A percentile compares a stretch with the other conserved stretches of the same genome.
Conservation (phyloP, 1,284 basidiomycete species). For the Trichosporon sp. region DNA sequence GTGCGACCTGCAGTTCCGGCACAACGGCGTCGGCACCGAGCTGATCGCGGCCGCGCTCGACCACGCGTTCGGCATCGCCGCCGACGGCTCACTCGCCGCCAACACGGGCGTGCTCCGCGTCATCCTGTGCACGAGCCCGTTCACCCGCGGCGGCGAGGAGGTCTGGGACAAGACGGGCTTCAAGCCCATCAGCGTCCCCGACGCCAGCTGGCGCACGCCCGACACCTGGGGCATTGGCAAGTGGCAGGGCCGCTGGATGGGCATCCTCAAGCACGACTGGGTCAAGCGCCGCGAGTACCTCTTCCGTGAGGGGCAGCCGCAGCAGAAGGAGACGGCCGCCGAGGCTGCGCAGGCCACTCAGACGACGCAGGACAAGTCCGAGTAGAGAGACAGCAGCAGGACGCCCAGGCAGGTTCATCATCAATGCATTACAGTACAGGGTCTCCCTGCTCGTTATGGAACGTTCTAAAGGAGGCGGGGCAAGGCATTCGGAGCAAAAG, state of each 20-base stretch:
- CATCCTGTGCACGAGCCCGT: slow-evolving; percentile 56
- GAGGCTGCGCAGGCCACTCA: not conserved
- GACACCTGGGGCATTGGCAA: slow-evolving; percentile 14
- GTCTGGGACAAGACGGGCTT: slow-evolving; percentile 58
- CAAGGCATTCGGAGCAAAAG: not conserved
- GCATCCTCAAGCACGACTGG: slow-evolving; percentile 9
- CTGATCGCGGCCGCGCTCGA: slow-evolving; percentile 59
- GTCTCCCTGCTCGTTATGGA: slow-evolving; percentile 1
- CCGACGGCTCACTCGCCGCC: not conserved
- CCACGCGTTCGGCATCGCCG: slow-evolving; percentile 54
- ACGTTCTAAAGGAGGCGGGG: not conserved
- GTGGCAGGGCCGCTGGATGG: slow-evolving; percentile 22
- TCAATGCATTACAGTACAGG: slow-evolving; percentile 6
- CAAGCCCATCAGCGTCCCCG: slow-evolving; percentile 1
- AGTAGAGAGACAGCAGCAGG: not conserved
- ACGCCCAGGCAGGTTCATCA: not conserved
- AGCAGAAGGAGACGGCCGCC: not conserved
- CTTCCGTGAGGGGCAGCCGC: slow-evolving; percentile 4
- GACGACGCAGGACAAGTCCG: not conserved
- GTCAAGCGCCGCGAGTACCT: not conserved
- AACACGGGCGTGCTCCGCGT: slow-evolving; percentile 28
- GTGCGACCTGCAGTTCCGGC: slow-evolving; percentile 62
- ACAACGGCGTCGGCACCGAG: slow-evolving; percentile 60
- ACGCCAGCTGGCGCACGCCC: slow-evolving; percentile 1
- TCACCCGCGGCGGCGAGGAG: slow-evolving; percentile 48